phyloP scores from a whole-genome alignment of 2,329 filamentous ascomycete genomes.

The Zymoseptoria crescenta region DNA sequence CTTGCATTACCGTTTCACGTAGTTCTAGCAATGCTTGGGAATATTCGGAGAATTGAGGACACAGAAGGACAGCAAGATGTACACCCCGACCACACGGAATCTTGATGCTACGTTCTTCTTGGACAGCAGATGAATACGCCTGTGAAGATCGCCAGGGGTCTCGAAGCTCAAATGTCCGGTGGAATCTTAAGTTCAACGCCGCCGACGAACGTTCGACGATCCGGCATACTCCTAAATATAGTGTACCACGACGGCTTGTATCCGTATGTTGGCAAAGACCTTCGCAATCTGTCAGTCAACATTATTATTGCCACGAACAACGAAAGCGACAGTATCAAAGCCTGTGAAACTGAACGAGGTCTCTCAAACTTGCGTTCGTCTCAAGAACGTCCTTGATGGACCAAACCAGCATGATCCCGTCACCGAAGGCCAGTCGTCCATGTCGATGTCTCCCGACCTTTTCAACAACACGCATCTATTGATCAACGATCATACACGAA shows the following conservation, averaged over 20 bases:
- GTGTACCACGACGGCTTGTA: neutral
- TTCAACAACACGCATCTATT: neutral
- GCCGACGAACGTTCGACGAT: neutral
- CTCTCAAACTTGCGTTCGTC: neutral
- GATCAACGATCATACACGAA: slow-evolving; percentile 25
- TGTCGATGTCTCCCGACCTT: neutral
- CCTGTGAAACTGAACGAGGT: neutral
- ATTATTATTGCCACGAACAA: neutral
- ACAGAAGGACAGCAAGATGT: neutral
- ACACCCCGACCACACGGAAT: neutral
- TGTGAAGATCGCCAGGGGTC: neutral
- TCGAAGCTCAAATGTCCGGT: neutral
- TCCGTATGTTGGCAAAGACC: neutral
- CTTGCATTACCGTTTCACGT: neutral
- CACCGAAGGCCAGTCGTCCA: neutral
- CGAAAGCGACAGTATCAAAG: neutral
- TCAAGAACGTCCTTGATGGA: neutral
- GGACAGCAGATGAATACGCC: too few relatives aligned
- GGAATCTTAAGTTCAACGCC: neutral
- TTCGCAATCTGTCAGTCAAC: too few relatives aligned
- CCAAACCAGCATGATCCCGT: neutral
- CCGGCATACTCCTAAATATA: neutral
- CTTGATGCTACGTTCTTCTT: neutral
- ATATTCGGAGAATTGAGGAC: neutral
- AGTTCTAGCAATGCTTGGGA: neutral